phyloP scores from a whole-genome alignment of 2,329 filamentous ascomycete genomes.

The Trichoderma lentiforme region DNA sequence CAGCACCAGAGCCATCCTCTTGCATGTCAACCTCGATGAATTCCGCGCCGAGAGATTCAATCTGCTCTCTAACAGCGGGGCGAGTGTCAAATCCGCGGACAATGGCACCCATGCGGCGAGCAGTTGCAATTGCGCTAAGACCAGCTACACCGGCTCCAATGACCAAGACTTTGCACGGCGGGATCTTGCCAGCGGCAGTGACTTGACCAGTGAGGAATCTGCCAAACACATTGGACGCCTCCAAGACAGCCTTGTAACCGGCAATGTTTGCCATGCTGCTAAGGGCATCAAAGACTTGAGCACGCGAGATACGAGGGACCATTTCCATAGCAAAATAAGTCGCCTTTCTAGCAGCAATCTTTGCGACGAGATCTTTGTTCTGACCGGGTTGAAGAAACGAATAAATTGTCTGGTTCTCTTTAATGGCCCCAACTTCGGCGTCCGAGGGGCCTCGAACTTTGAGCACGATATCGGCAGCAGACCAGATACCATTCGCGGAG shows the following conservation, averaged over 20 bases:
- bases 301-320: slow-evolving; percentile 84
- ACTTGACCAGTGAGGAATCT: slow-evolving; percentile 86
- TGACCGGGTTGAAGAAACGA: slow-evolving; percentile 81
- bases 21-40: slow-evolving; percentile 83
- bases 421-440: slow-evolving; percentile 66
- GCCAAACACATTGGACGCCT: slow-evolving; percentile 86
- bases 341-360: slow-evolving; percentile 65
- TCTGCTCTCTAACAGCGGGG: slow-evolving; percentile 81
- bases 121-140: slow-evolving; percentile 82
- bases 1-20: slow-evolving; percentile 79
- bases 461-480: slow-evolving; percentile 71
- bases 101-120: slow-evolving; percentile 81
- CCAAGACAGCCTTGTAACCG: slow-evolving; percentile 86
- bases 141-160: slow-evolving; percentile 90
- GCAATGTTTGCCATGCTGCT: slow-evolving; percentile 95
- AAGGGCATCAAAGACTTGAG: slow-evolving; percentile 83
- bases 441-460: slow-evolving; percentile 76
- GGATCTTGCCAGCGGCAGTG: slow-evolving; percentile 86
- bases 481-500: slow-evolving; percentile 64
- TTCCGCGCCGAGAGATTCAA: slow-evolving; percentile 84
- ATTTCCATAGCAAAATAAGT: slow-evolving; percentile 90
- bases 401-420: slow-evolving; percentile 69
- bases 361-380: slow-evolving; percentile 72
- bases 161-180: slow-evolving; percentile 83
- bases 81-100: slow-evolving; percentile 90